Base-by-base conservation (phyloP, 805 yeast species). In the Cyberlindnera petersonii region DNA sequence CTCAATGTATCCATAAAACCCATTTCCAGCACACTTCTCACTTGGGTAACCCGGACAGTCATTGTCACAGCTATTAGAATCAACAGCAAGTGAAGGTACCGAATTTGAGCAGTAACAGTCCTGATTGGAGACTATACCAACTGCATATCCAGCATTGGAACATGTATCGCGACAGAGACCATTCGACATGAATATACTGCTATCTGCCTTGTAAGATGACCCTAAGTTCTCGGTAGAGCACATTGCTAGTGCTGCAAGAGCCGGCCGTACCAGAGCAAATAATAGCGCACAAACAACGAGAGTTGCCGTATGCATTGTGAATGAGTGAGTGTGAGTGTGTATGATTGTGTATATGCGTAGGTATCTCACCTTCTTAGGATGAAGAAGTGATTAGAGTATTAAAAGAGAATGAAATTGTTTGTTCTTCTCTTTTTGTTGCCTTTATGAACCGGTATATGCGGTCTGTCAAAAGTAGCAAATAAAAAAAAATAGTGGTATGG, bases 51-150 rank as follows among this genome's bases (percentile, higher is more conserved):
- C 77, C 2, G 75, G 74, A 49, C 77, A 72, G 14, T 40, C 31
- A 7, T 52, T 56, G 22, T 51, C 41, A 45, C 76, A 71, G 9
- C 50, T 31, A n/a, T 46, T 26, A 8, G 63, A 28, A 22, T 50
- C 46, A 0, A 63, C 64, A 0, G 77, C 68, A 11, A 52, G 49
- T 1, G 37, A 55, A 1, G 77, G 75, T 9, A 64, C 51, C 15
- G 52, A 35, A 43, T 70, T 56, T 10, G 72, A 56, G 44, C 77
- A 72, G 64, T 70, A 72, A 42, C 77, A 72, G 33, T 56, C 28
- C 20, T 55, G 31, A 8, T 50, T 43, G 39, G 64, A 71, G 8
- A 71, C 58, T 43, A 80, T 68, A 11, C 76, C 86, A 44, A 67
- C 76, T 9, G 74, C 65, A 43, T 47, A 58, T 2, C 49, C 52